These are phyloP conservation scores for Gamsiella multidivaricata DNA, from an alignment of 192 early-diverging fungal species.

Conservation along the genomic window DNA sequence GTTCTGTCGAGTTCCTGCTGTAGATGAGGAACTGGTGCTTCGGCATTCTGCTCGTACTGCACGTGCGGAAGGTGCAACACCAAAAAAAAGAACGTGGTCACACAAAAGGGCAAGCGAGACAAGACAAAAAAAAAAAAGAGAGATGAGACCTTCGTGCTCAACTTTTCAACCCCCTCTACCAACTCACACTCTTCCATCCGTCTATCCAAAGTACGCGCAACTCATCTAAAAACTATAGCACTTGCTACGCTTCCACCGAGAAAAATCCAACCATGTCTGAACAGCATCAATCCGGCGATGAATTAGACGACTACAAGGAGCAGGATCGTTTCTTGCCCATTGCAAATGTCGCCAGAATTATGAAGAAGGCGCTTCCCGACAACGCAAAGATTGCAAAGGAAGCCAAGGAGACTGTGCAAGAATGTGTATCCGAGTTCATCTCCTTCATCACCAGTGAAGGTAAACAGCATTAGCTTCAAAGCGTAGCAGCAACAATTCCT, in stretches of 20 bases:
- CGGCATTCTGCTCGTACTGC: not conserved
- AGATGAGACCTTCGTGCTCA: not conserved
- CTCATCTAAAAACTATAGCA: no score
- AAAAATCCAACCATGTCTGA: slow-evolving; percentile 51
- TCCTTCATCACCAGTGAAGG: slow-evolving; percentile 97
- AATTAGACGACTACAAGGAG: slow-evolving; percentile 85
- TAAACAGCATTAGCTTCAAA: no score
- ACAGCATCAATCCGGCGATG: slow-evolving; percentile 67
- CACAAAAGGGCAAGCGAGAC: not conserved
- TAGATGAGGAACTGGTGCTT: no score
- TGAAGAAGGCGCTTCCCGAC: slow-evolving; percentile 96
- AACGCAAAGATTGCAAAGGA: slow-evolving; percentile 99
- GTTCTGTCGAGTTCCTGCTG: slow-evolving; percentile 4
- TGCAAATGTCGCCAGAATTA: slow-evolving; percentile 96
- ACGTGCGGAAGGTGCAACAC: not conserved
- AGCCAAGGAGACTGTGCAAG: slow-evolving; percentile 95
- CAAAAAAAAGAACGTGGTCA: slow-evolving; percentile 33
- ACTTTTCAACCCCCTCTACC: no score
- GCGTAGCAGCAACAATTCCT: no score
- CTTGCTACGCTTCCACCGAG: not conserved
- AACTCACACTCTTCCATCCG: slow-evolving; percentile 3
- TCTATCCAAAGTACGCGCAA: not conserved
- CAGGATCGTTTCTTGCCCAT: slow-evolving; percentile 97
- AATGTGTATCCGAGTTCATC: slow-evolving; percentile 99
- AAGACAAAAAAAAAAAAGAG: slow-evolving; percentile 18